Evolutionary conservation across 1,284 basidiomycete species (phyloP).

Genomic region (Rhizoctonia solani): DNA sequence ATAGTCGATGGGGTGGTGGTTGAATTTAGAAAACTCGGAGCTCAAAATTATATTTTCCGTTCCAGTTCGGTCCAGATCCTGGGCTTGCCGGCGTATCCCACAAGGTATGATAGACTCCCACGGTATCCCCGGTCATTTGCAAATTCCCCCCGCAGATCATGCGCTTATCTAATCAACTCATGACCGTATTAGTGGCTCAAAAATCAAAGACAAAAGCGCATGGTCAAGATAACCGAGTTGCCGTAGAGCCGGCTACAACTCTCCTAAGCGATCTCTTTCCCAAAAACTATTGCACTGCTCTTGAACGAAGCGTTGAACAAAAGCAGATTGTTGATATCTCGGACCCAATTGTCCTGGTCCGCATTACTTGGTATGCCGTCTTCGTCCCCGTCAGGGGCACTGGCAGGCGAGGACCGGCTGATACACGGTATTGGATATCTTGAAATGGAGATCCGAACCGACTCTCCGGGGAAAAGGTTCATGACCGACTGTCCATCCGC

Average conservation of each 20-base stretch:
- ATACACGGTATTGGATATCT: constrained; percentile 51
- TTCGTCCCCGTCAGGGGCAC: constrained; percentile 1
- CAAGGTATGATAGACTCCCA: neutral
- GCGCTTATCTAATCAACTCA: neutral
- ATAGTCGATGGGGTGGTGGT: constrained; percentile 27
- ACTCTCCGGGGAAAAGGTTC: constrained; percentile 79
- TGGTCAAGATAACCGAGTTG: constrained; percentile 1
- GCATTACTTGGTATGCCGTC: neutral
- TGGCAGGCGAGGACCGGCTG: constrained; percentile 11
- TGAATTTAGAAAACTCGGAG: neutral
- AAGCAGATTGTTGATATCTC: constrained; percentile 91
- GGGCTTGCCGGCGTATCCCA: neutral
- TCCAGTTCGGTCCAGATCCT: neutral
- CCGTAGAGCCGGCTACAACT: too few species aligned
- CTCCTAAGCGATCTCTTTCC: neutral
- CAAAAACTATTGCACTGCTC: neutral
- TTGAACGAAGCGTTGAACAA: constrained; percentile 84
- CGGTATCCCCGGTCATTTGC: neutral
- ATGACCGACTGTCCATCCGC: constrained; percentile 90
- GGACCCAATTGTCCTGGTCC: constrained; percentile 81
- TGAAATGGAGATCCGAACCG: constrained; percentile 82
- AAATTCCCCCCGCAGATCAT: constrained; percentile 4
- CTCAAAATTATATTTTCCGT: constrained; percentile 2
- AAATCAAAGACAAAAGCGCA: neutral
- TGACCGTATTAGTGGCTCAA: neutral